Evolutionary conservation across 2,329 filamentous ascomycete genomes (phyloP).

Genomic region (Emmonsiellopsis sp.): DNA sequence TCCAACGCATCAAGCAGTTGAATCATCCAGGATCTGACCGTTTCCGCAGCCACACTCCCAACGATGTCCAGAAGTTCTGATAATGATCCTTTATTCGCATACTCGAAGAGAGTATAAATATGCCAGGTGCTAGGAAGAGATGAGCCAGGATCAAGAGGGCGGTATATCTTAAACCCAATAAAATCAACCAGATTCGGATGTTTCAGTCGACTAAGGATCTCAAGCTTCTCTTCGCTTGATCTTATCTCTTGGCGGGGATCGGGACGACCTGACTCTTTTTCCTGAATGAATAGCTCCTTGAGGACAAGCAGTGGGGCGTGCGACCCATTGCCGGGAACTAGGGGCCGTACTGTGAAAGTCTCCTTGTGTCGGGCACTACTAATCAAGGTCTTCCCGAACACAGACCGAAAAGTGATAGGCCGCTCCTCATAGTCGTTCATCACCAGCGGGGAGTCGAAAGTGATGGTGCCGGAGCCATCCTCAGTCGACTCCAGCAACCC

Average conservation of each 20-base stretch:
- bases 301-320: slow-evolving; percentile 58
- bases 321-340: slow-evolving; percentile 47
- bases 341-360: slow-evolving; percentile 59
- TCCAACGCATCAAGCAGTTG: slow-evolving; percentile 83
- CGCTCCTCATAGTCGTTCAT: slow-evolving; percentile 57
- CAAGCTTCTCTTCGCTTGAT: slow-evolving; percentile 65
- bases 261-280: slow-evolving; percentile 48
- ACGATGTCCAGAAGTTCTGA: slow-evolving; percentile 73
- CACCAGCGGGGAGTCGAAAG: slow-evolving; percentile 39
- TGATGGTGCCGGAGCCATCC: slow-evolving; percentile 29
- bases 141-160: slow-evolving; percentile 33
- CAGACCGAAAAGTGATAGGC: slow-evolving; percentile 57
- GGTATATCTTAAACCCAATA: slow-evolving; percentile 72
- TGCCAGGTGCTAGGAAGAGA: slow-evolving; percentile 50
- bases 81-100: slow-evolving; percentile 74
- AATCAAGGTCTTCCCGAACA: slow-evolving; percentile 60
- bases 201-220: slow-evolving; percentile 62
- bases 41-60: slow-evolving; percentile 62
- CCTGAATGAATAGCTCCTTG: slow-evolving; percentile 58
- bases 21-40: slow-evolving; percentile 80
- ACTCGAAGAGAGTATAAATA: slow-evolving; percentile 64
- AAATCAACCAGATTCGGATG: slow-evolving; percentile 72
- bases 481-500: slow-evolving; percentile 21
- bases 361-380: slow-evolving; percentile 58
- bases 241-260: slow-evolving; percentile 69